Base-by-base conservation (phyloP, 306 rosid genomes). In the Dalbergia cochinchinensis region DNA sequence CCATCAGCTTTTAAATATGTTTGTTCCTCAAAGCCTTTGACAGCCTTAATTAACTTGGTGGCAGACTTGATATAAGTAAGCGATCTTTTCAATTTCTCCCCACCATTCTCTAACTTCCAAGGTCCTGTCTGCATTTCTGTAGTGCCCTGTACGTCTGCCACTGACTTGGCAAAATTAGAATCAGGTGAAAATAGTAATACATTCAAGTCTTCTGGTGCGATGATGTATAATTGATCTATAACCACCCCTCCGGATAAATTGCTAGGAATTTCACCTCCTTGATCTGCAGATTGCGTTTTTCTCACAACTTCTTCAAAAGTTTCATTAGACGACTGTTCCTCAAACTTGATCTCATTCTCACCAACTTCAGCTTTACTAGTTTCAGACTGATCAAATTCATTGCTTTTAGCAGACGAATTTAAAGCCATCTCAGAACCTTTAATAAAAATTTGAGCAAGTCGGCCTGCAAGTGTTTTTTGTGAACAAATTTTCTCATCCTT, bases 181-280 rank as follows among this genome's bases (percentile, higher is more conserved):
- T 86, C 85, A 14, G 90, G 76, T 20, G 93, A 85, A 82, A 95
- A 95, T 18, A 95, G 85, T 31, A 90, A 73, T 16, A 79, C 66
- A 79, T 95, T 95, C 63, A 95, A 88, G 63, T 90, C 95, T 34
- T 87, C 81, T 4, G 97, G 91, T 65, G 94, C 71, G 78, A 85
- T 79, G 73, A 85, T 77, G 79, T 95, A 95, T 68, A 89, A 65
- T 65, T 90, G 97, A 86, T 95, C 99, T 11, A 92, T 85, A 69
- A 95, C 62, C 76, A 95, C 94, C 55, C 97, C 97, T 83, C 98
- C 98, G 0, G 98, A 83, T 73, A 95, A 89, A 83, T 92, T 90
- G 72, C 60, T 73, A 2, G 99, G 97, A 53, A 83, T 80, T 78
- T 95, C 97, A 68, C 78, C 85, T 73, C 83, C 91, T 80, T 90